Base-by-base conservation (phyloP, 2,329 filamentous ascomycete species). In the Ceratocystis alfenasii region DNA sequence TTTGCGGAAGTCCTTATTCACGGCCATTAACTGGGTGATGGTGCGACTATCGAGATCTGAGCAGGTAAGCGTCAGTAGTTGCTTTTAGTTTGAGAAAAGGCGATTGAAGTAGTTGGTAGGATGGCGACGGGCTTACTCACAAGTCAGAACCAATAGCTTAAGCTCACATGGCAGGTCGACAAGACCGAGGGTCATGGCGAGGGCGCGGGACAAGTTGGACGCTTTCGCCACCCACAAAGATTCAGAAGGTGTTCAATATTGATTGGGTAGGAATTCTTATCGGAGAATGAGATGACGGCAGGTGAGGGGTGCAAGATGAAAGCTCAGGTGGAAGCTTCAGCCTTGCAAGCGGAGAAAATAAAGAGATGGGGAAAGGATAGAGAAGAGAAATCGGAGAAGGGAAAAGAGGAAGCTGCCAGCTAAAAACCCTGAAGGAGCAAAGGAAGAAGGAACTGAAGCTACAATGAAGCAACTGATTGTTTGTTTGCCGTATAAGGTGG, bases 1-100 rank as follows among this genome's bases (percentile, higher is more conserved):
- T 36, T 78, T 75, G 33, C 86, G 80, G 67, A 93, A 83, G 57
- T 45, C 5, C 36, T 50, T 65, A 22, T 60, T 65, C 44, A 59
- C 50, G 44, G 44, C 22, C 53, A 65, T 44, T 33, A 65, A 46
- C 36, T n/a, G 41, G 7, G 63, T 65, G 22, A 65, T 46, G 36
- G 63, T 46, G 41, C 41, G 41, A 36, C 41, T 60, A 30, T 65
- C 63, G 28, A 65, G 53, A 65, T 65, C 63, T 65, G 28, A 12
- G 10, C 15, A 30, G 60, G 46, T 1, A 15, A 33, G 20, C 8
- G 36, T 46, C n/a, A 30, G 61, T 17, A 25, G 45, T 7, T 41
- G 41, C 22, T 8, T 17, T 28, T 25, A 55, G 50, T 15, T 8
- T 20, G 20, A 25, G 20, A 5, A 25, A 15, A 12, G 50, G 8